Evolutionary conservation across 1,284 basidiomycete genomes (phyloP).

Genomic region (Sporisorium graminicola): DNA sequence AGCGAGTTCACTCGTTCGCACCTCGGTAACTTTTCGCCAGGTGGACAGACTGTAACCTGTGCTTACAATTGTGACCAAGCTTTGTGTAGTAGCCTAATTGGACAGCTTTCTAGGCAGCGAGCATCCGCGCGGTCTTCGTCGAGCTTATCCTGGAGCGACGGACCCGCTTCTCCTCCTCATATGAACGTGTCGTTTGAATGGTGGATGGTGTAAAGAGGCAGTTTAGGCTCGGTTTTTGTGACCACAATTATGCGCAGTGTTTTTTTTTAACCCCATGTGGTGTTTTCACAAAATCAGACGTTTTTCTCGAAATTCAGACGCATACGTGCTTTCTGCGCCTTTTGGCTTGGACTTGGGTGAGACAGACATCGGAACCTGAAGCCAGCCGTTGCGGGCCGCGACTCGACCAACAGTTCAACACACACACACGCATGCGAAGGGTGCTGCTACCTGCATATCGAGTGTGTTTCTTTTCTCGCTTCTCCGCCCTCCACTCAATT

Average conservation of each 20-base stretch:
- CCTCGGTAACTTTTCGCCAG: neutral
- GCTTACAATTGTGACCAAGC: neutral
- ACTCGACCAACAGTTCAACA: neutral
- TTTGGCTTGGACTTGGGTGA: constrained; percentile 1
- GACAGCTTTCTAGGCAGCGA: neutral
- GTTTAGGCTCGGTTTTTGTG: neutral
- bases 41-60: neutral
- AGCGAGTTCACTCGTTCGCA: neutral
- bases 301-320: neutral
- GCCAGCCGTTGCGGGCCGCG: neutral
- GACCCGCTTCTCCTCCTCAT: no score
- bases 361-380: constrained; percentile 26
- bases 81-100: neutral
- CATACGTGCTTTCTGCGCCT: neutral
- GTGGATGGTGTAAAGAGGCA: no score
- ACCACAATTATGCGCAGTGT: neutral
- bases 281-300: no score
- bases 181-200: neutral
- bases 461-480: neutral
- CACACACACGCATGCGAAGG: neutral
- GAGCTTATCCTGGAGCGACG: no score
- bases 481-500: neutral
- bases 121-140: neutral
- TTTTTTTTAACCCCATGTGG: neutral
- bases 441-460: neutral